A percentile compares a stretch with the other conserved stretches of the same genome.
These are phyloP conservation scores for Groenewaldozyma salmanticensis DNA, from an alignment of 805 yeast genomes.

Conservation along the genomic window DNA sequence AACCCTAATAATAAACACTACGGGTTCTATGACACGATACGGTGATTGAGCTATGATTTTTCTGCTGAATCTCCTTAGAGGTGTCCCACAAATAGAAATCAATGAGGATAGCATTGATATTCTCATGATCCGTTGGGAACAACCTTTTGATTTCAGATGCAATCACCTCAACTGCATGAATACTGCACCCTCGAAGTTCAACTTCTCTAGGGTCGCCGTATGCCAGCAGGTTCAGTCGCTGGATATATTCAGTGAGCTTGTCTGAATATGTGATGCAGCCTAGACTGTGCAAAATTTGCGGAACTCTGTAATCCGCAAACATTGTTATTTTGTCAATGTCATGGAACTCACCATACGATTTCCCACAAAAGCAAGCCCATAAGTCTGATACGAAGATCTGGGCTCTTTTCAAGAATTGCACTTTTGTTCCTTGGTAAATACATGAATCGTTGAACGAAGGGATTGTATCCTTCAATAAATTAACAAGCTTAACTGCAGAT, in stretches of 20 bases:
- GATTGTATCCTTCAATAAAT: slow-evolving; percentile 21
- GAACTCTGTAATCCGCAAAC: slow-evolving; percentile 40
- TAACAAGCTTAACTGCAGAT: slow-evolving; percentile 28
- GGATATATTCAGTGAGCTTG: slow-evolving; percentile 18
- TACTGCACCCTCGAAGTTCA: slow-evolving; percentile 35
- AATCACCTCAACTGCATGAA: slow-evolving; percentile 33
- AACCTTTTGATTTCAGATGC: slow-evolving; percentile 16
- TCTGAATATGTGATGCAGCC: slow-evolving; percentile 29
- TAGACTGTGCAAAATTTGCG: slow-evolving; percentile 31
- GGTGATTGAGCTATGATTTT: slow-evolving; percentile 7
- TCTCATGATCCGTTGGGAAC: slow-evolving; percentile 12
- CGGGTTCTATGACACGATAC: slow-evolving; percentile 32
- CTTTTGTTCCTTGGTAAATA: slow-evolving; percentile 22
- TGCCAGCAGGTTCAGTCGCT: slow-evolving; percentile 15
- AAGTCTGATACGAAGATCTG: slow-evolving; percentile 35
- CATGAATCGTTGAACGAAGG: slow-evolving; percentile 28
- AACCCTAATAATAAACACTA: slow-evolving; percentile 25
- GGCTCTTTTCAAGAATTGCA: slow-evolving; percentile 31
- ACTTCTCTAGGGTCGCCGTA: slow-evolving; percentile 29
- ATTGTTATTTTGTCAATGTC: slow-evolving; percentile 34
- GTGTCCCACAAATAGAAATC: slow-evolving; percentile 39
- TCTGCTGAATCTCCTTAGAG: slow-evolving; percentile 30
- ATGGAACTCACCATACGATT: slow-evolving; percentile 27
- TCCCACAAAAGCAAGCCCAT: slow-evolving; percentile 36
- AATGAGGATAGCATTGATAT: slow-evolving; percentile 30